phyloP scores from a whole-genome alignment of 805 yeast species.

The Schwanniomyces occidentalis region DNA sequence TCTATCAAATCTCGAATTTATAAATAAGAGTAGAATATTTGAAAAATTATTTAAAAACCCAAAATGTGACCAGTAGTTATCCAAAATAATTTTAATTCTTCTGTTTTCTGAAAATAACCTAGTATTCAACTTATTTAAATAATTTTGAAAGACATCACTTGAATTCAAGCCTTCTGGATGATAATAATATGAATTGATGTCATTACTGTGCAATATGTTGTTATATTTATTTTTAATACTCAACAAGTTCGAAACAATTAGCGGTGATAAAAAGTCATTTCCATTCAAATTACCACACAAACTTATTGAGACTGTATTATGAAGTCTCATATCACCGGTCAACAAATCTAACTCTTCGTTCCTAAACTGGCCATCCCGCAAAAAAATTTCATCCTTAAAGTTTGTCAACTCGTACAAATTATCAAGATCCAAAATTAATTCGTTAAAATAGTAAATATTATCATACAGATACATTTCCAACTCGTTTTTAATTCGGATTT shows the following conservation, averaged over 20 bases:
- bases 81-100: slow-evolving; percentile 16
- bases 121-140: slow-evolving; percentile 16
- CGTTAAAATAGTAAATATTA: slow-evolving; percentile 23
- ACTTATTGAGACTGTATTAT: slow-evolving; percentile 17
- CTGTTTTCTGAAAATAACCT: slow-evolving; percentile 10
- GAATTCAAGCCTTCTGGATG: slow-evolving; percentile 21
- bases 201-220: not conserved
- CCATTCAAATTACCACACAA: slow-evolving; percentile 22
- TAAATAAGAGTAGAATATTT: slow-evolving; percentile 14
- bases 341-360: slow-evolving; percentile 5
- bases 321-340: slow-evolving; percentile 8
- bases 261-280: slow-evolving; percentile 21
- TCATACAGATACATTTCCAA: slow-evolving; percentile 10
- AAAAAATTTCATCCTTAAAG: slow-evolving; percentile 4
- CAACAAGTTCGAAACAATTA: slow-evolving; percentile 17
- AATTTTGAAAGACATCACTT: slow-evolving; percentile 13
- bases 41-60: slow-evolving; percentile 10
- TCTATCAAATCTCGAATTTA: slow-evolving; percentile 14
- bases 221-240: slow-evolving; percentile 2
- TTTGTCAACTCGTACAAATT: slow-evolving; percentile 10
- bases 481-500: slow-evolving; percentile 9
- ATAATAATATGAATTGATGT: slow-evolving; percentile 11
- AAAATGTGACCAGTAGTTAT: slow-evolving; percentile 14
- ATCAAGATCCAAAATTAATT: slow-evolving; percentile 17
- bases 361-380: slow-evolving; percentile 1